Percentiles rank a stretch among this genome's conserved stretches.
phyloP scores from a whole-genome alignment of 2,329 filamentous ascomycete genomes.

The Colletotrichum liaoningense region DNA sequence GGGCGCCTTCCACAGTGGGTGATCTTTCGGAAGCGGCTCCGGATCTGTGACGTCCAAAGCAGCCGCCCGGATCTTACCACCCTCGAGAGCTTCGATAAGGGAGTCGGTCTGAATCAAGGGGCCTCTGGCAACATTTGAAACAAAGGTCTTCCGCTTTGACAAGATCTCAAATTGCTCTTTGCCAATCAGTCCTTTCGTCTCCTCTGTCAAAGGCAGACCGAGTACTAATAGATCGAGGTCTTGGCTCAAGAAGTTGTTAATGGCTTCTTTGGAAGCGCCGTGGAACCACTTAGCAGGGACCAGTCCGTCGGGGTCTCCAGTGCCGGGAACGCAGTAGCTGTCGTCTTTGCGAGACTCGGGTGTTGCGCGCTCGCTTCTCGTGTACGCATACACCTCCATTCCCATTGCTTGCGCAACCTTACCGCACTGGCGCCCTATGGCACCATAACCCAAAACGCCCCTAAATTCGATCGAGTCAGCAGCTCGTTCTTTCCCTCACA shows the following conservation, averaged over 20 bases:
- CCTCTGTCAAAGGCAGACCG: conserved; percentile 52
- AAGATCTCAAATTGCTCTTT: conserved; percentile 55
- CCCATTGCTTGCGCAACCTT: conserved; percentile 68
- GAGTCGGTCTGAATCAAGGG: conserved; percentile 56
- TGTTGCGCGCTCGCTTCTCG: conserved; percentile 68
- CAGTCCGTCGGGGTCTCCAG: conserved; percentile 57
- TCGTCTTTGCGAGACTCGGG: conserved; percentile 66
- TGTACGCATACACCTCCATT: conserved; percentile 77
- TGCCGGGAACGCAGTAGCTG: conserved; percentile 74
- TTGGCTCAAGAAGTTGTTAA: conserved; percentile 55
- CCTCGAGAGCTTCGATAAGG: conserved; percentile 65
- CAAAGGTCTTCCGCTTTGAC: conserved; percentile 59
- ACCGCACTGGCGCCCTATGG: conserved; percentile 56
- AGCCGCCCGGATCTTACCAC: conserved; percentile 61
- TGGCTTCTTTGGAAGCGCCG: conserved; percentile 43
- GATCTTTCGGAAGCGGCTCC: conserved; percentile 73
- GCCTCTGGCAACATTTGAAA: conserved; percentile 75
- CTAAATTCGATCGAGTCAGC: conserved; percentile 29
- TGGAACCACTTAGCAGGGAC: conserved; percentile 56
- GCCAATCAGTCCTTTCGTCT: conserved; percentile 55
- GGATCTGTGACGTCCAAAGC: conserved; percentile 80
- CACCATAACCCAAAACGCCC: conserved; percentile 57
- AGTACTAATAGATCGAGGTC: conserved; percentile 58
- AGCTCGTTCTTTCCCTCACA: background rate
- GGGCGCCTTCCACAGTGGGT: conserved; percentile 72